Conservation (phyloP, 2,329 filamentous ascomycete genomes). For the Penicillium sp. region DNA sequence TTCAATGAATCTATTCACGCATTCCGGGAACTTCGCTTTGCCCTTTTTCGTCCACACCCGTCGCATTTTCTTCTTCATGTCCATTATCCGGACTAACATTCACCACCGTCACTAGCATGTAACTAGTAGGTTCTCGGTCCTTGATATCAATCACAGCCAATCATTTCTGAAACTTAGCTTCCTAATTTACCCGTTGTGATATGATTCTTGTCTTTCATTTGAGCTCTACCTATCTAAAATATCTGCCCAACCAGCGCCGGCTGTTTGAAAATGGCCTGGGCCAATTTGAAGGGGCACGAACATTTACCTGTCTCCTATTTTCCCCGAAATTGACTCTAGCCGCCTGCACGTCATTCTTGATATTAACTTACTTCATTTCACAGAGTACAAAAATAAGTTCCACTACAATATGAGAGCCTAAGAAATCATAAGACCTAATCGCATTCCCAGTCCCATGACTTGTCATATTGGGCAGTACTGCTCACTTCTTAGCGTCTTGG, state of each 20-base stretch:
- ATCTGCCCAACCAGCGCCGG: constrained; percentile 13
- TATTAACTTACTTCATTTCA: not conserved
- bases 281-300: constrained; percentile 10
- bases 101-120: constrained; percentile 12
- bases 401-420: not conserved
- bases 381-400: not conserved
- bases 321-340: constrained; percentile 12
- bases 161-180: constrained; percentile 16
- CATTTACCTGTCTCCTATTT: constrained; percentile 21
- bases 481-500: constrained; percentile 22
- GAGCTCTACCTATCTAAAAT: constrained; percentile 11
- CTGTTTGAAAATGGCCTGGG: constrained; percentile 18
- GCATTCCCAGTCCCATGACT: constrained; percentile 2
- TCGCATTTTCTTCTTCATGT: constrained; percentile 7
- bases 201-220: constrained; percentile 7
- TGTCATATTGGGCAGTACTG: not conserved
- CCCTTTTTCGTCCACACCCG: constrained; percentile 4
- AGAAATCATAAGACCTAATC: not conserved
- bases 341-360: constrained; percentile 18
- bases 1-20: constrained; percentile 4
- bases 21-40: not conserved
- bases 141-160: constrained; percentile 10
- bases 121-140: constrained; percentile 1
- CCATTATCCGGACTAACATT: constrained; percentile 19
- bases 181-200: constrained; percentile 26